These are phyloP conservation scores for Pleurotus tuoliensis DNA, from an alignment of 768 basidiomycete genomes.

Conservation along the genomic window DNA sequence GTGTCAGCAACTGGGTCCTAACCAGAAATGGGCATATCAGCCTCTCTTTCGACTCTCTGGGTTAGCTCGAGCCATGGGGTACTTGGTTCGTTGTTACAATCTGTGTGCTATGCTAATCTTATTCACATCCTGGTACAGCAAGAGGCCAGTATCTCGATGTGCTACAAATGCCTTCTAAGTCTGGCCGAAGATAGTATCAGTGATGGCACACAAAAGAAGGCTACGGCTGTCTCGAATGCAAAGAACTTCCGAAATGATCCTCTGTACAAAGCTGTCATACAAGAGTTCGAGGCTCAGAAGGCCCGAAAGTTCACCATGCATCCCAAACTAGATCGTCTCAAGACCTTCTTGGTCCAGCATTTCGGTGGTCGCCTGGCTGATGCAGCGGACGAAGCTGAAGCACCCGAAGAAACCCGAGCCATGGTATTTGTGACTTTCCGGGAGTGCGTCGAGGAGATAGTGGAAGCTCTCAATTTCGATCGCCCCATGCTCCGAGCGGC, in stretches of 20 bases:
- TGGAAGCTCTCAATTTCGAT: slow-evolving; percentile 71
- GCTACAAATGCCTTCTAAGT: slow-evolving; percentile 59
- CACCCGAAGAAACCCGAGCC: slow-evolving; percentile 60
- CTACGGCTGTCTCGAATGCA: slow-evolving; percentile 30
- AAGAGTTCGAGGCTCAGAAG: slow-evolving; percentile 61
- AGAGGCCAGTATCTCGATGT: slow-evolving; percentile 80
- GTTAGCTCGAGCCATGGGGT: slow-evolving; percentile 81
- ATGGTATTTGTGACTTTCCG: slow-evolving; percentile 96
- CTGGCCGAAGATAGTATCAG: slow-evolving; percentile 31
- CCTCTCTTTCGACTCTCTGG: slow-evolving; percentile 47
- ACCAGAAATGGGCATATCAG: slow-evolving; percentile 46
- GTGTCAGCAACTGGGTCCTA: slow-evolving; percentile 29
- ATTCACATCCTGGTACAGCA: slow-evolving; percentile 42
- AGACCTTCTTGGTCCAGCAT: slow-evolving; percentile 71
- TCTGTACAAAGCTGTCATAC: slow-evolving; percentile 60
- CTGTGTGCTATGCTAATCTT: not conserved
- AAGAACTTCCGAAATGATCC: slow-evolving; percentile 49
- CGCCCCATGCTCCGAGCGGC: slow-evolving; percentile 76
- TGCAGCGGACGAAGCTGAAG: slow-evolving; percentile 27
- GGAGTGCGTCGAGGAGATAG: slow-evolving; percentile 88
- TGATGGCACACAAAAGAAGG: slow-evolving; percentile 30
- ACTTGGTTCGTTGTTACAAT: slow-evolving; percentile 51
- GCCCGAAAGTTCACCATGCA: slow-evolving; percentile 60
- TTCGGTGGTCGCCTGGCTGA: slow-evolving; percentile 57
- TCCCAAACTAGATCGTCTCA: slow-evolving; percentile 90